Percentiles rank a stretch among this genome's conserved stretches.
Evolutionary conservation across 2,329 filamentous ascomycete genomes (phyloP).

Genomic region (Dothideomycetes sp.): DNA sequence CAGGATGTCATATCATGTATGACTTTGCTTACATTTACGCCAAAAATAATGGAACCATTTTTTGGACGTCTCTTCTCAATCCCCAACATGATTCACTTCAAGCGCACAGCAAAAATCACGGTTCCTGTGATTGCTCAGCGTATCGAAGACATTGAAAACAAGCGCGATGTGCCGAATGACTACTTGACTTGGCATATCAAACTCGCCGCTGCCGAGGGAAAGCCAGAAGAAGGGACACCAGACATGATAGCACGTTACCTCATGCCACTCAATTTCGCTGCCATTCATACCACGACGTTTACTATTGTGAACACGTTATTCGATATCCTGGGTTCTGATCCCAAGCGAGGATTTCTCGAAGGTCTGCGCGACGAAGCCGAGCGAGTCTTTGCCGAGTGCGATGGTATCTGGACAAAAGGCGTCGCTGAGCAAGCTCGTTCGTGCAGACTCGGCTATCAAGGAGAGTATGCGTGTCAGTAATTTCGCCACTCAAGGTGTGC

Average conservation of each 20-base stretch:
- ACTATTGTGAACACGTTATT: constrained; percentile 42
- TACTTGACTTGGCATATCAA: constrained; percentile 51
- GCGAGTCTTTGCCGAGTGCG: constrained; percentile 15
- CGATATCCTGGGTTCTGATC: constrained; percentile 37
- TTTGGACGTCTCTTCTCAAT: constrained; percentile 39
- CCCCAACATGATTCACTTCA: constrained; percentile 41
- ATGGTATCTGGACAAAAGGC: constrained; percentile 20
- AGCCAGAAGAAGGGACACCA: constrained; percentile 37
- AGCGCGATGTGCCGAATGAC: constrained; percentile 43
- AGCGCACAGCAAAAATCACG: constrained; percentile 33
- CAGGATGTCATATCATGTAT: constrained; percentile 35
- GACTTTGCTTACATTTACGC: constrained; percentile 37
- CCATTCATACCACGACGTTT: constrained; percentile 49
- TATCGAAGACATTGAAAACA: constrained; percentile 37
- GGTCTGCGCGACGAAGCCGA: constrained; percentile 24
- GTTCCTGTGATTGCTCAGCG: constrained; percentile 44
- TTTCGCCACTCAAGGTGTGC: constrained; percentile 18
- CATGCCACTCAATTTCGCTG: constrained; percentile 49
- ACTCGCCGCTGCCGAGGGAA: constrained; percentile 39
- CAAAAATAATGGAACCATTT: constrained; percentile 41
- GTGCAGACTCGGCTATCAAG: constrained; percentile 24
- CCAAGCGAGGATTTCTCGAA: constrained; percentile 29
- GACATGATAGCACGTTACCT: constrained; percentile 42
- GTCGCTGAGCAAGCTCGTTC: constrained; percentile 20
- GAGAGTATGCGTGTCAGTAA: constrained; percentile 24